phyloP scores from a whole-genome alignment of 1,139 yeast genomes.

The Debaryomycetaceae sp. region DNA sequence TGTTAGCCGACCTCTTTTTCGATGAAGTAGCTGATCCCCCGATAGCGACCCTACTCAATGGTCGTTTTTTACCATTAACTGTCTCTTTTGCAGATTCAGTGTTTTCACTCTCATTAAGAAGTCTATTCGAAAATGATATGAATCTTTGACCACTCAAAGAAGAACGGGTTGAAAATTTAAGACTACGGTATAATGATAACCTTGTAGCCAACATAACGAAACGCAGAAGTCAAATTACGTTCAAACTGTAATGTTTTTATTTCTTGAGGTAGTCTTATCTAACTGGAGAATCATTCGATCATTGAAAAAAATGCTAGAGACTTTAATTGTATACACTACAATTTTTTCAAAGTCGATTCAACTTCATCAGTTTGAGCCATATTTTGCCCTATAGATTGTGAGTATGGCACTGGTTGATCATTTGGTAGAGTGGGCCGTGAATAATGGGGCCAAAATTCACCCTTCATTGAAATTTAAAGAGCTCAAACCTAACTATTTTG shows the following conservation, averaged over 20 bases:
- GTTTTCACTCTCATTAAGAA: slow-evolving; percentile 5
- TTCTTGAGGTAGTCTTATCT: too few relatives aligned
- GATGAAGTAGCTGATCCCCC: slow-evolving; percentile 30
- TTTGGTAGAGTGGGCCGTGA: slow-evolving; percentile 48
- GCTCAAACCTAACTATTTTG: slow-evolving; percentile 29
- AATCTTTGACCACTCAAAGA: slow-evolving; percentile 1
- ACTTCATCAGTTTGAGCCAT: background rate
- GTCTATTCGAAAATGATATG: slow-evolving; percentile 3
- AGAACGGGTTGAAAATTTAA: background rate
- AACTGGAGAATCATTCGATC: background rate
- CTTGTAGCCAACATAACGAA: too few relatives aligned
- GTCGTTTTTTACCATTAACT: slow-evolving; percentile 25
- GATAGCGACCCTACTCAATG: slow-evolving; percentile 49
- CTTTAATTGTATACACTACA: background rate
- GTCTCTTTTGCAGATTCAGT: background rate
- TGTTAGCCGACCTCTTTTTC: slow-evolving; percentile 32
- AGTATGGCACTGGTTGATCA: background rate
- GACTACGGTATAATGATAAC: too few relatives aligned
- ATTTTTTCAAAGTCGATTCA: background rate
- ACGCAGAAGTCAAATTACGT: too few relatives aligned
- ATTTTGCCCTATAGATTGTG: background rate
- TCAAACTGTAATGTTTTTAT: too few relatives aligned
- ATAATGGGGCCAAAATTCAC: slow-evolving; percentile 45
- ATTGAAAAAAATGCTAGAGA: background rate
- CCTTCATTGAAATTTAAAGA: slow-evolving; percentile 19